phyloP scores from a whole-genome alignment of 495 filamentous ascomycete species.

The Podospora tetraspora region DNA sequence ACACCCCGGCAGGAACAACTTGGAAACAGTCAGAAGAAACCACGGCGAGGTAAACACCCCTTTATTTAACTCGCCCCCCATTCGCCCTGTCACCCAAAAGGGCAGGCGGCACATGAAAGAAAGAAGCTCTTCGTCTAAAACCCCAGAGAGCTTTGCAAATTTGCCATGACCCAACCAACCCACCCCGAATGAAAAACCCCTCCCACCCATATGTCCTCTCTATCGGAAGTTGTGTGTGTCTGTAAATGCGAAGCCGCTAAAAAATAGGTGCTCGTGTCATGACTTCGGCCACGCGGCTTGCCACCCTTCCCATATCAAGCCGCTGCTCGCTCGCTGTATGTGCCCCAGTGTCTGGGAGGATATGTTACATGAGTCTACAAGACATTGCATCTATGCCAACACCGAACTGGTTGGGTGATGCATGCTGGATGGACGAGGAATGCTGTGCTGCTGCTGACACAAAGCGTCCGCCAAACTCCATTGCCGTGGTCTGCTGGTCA shows the following conservation, averaged over 20 bases:
- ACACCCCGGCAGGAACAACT: background rate
- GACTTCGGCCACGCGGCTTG: background rate
- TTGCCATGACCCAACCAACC: background rate
- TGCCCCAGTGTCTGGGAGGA: background rate
- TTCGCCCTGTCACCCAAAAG: no score
- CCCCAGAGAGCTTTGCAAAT: background rate
- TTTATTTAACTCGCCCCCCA: background rate
- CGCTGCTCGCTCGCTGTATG: background rate
- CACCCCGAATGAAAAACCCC: background rate
- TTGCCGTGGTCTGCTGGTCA: background rate
- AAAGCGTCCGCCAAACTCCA: background rate
- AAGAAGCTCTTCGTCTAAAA: background rate
- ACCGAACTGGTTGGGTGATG: background rate
- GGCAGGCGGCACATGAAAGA: background rate
- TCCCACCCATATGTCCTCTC: background rate
- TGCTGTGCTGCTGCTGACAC: background rate
- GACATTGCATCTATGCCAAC: background rate
- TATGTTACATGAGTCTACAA: background rate
- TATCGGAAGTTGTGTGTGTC: background rate
- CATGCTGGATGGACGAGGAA: background rate
- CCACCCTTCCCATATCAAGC: background rate
- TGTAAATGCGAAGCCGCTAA: background rate
- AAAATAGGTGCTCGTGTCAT: background rate
- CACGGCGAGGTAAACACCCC: background rate
- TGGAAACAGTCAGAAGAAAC: background rate